These are phyloP conservation scores for Gelatoporia subvermispora DNA, from an alignment of 768 basidiomycete genomes.

Conservation along the genomic window DNA sequence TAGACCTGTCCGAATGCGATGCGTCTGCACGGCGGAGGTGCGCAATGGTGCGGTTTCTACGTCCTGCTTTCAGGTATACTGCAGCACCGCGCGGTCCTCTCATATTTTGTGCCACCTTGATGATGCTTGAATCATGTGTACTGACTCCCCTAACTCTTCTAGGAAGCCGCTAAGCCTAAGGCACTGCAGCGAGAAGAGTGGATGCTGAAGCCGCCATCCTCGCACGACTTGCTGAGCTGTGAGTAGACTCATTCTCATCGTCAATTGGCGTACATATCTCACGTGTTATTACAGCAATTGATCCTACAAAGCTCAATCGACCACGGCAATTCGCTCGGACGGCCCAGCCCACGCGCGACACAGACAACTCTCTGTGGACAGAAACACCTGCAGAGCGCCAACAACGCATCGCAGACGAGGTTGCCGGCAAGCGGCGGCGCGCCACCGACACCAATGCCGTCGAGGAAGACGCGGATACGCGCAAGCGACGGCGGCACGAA, in stretches of 20 bases:
- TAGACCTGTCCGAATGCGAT: neutral
- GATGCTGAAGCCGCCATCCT: conserved; percentile 94
- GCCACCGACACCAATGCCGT: conserved; percentile 47
- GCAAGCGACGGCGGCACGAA: conserved; percentile 59
- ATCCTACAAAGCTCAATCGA: conserved; percentile 75
- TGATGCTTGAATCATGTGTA: neutral
- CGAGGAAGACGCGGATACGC: conserved; percentile 38
- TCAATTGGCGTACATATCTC: neutral
- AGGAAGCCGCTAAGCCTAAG: conserved; percentile 80
- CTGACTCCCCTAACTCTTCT: conserved; percentile 2
- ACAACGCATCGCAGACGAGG: conserved; percentile 89
- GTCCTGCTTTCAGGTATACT: too few species aligned
- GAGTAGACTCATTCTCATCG: conserved; percentile 25
- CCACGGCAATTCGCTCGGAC: conserved; percentile 75
- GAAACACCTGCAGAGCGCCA: conserved; percentile 94
- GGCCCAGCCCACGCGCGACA: conserved; percentile 30
- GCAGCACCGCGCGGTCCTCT: too few species aligned
- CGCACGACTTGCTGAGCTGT: conserved; percentile 77
- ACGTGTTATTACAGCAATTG: conserved; percentile 51
- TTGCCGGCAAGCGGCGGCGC: conserved; percentile 83
- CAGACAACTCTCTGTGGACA: conserved; percentile 83
- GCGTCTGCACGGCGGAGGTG: too few species aligned
- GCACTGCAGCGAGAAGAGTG: conserved; percentile 84
- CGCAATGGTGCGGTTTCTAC: too few species aligned
- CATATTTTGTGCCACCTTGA: too few species aligned